phyloP scores from a whole-genome alignment of 352 stramenopile genomes.

The Poterioochromonas sp. region DNA sequence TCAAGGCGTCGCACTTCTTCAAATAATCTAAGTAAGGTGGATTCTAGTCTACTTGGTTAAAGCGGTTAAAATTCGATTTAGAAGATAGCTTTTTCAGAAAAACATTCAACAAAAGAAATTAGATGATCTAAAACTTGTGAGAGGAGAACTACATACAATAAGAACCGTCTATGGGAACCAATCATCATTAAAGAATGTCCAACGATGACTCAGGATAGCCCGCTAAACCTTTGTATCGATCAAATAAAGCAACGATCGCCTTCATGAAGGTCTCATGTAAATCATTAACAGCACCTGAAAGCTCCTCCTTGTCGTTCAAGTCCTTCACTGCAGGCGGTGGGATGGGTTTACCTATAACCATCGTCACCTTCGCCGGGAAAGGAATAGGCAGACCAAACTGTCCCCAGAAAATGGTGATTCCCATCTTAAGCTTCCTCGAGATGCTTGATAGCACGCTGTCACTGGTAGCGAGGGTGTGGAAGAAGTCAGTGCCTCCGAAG shows the following conservation, averaged over 20 bases:
- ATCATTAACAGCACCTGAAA: background rate
- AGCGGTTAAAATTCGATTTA: no score
- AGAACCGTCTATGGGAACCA: no score
- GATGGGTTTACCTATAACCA: constrained; percentile 25
- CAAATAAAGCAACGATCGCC: constrained; percentile 20
- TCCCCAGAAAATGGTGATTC: constrained; percentile 33
- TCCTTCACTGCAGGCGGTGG: background rate
- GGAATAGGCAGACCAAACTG: constrained; percentile 27
- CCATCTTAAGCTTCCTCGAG: constrained; percentile 15
- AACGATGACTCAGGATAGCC: constrained; percentile 28
- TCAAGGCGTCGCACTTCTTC: no score
- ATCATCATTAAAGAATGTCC: constrained; percentile 21
- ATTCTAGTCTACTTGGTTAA: no score
- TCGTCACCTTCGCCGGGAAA: constrained; percentile 23
- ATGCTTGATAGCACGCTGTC: background rate
- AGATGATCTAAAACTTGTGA: no score
- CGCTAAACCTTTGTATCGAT: constrained; percentile 29
- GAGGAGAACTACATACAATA: no score
- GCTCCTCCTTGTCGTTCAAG: background rate
- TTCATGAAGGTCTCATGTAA: constrained; percentile 27
- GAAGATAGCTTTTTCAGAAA: no score
- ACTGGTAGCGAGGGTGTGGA: constrained; percentile 26
- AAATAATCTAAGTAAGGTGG: no score
- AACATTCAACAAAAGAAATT: no score
- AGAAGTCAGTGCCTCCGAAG: constrained; percentile 37